Evolutionary conservation across 2,329 filamentous ascomycete genomes (phyloP).

Genomic region (Cercospora beticola): DNA sequence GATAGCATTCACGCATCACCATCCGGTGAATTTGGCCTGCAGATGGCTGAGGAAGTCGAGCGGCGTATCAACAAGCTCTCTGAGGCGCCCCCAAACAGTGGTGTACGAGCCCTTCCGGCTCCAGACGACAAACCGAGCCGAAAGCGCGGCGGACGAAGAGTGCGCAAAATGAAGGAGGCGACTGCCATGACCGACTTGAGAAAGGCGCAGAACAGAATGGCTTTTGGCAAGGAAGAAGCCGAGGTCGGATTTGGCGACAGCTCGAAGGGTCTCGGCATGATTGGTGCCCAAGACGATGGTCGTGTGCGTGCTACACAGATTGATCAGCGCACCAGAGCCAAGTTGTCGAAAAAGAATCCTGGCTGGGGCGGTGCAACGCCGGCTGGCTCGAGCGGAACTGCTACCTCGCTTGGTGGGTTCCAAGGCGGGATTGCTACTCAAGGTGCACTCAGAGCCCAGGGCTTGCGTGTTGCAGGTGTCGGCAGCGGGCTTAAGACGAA

Average conservation of each 20-base stretch:
- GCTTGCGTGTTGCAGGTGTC: conserved; percentile 78
- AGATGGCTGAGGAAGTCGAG: conserved; percentile 77
- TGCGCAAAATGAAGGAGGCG: conserved; percentile 92
- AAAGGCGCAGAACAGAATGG: conserved; percentile 94
- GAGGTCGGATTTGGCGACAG: conserved; percentile 90
- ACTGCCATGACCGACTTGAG: conserved; percentile 94
- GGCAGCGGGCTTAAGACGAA: conserved; percentile 48
- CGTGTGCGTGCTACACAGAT: conserved; percentile 84
- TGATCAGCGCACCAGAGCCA: conserved; percentile 88
- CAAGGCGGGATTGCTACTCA: conserved; percentile 63
- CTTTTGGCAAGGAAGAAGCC: conserved; percentile 91
- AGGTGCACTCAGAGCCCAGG: conserved; percentile 73
- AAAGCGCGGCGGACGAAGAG: conserved; percentile 86
- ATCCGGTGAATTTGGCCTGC: conserved; percentile 79
- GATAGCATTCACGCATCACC: conserved; percentile 80
- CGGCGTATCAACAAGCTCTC: conserved; percentile 89
- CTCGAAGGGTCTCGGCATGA: conserved; percentile 91
- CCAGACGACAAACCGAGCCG: conserved; percentile 93
- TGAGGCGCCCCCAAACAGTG: conserved; percentile 86
- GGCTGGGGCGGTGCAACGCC: conserved; percentile 73
- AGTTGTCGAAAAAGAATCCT: conserved; percentile 90
- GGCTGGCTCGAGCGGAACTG: conserved; percentile 66
- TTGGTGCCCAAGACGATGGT: conserved; percentile 84
- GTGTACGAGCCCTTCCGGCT: conserved; percentile 78
- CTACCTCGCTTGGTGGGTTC: conserved; percentile 76